phyloP scores from a whole-genome alignment of 2,329 filamentous ascomycete genomes.

The Sordariomycetes sp. region DNA sequence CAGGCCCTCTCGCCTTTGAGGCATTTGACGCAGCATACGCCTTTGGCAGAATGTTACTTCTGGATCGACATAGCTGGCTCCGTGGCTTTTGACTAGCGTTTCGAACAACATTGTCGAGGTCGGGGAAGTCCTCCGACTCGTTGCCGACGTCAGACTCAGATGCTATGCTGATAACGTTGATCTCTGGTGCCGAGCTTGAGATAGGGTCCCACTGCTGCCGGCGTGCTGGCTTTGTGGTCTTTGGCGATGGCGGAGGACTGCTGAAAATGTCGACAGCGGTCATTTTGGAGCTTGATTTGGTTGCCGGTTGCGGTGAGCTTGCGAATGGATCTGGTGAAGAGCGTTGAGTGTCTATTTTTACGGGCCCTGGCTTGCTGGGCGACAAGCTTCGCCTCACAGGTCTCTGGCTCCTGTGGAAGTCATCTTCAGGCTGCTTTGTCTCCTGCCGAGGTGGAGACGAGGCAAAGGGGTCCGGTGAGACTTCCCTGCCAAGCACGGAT shows the following conservation, averaged over 20 bases:
- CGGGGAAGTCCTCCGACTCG: slow-evolving; percentile 37
- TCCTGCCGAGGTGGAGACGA: too few species aligned
- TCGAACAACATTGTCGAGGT: slow-evolving; percentile 29
- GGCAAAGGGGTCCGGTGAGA: too few species aligned
- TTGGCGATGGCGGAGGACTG: slow-evolving; percentile 1
- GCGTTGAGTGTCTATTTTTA: too few species aligned
- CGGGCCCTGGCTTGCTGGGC: too few species aligned
- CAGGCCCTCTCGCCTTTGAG: slow-evolving; percentile 11
- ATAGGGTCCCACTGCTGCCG: slow-evolving; percentile 24
- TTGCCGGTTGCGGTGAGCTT: slow-evolving; percentile 17
- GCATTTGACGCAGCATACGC: slow-evolving; percentile 7
- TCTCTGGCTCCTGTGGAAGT: too few species aligned
- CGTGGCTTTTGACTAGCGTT: slow-evolving; percentile 2
- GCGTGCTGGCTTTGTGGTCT: background rate
- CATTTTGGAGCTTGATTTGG: background rate
- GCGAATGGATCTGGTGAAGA: slow-evolving; percentile 26
- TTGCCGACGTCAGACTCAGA: slow-evolving; percentile 28
- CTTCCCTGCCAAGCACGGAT: too few species aligned
- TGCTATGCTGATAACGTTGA: slow-evolving; percentile 8
- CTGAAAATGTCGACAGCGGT: background rate
- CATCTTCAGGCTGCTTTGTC: too few species aligned
- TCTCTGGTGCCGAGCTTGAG: slow-evolving; percentile 42
- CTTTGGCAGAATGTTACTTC: slow-evolving; percentile 15
- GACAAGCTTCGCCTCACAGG: too few species aligned
- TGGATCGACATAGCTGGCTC: slow-evolving; percentile 17